Percentiles rank a stretch among this genome's conserved stretches.
phyloP scores from a whole-genome alignment of 371 early-diverging fungal species.

The Syncephalastrum sp. region DNA sequence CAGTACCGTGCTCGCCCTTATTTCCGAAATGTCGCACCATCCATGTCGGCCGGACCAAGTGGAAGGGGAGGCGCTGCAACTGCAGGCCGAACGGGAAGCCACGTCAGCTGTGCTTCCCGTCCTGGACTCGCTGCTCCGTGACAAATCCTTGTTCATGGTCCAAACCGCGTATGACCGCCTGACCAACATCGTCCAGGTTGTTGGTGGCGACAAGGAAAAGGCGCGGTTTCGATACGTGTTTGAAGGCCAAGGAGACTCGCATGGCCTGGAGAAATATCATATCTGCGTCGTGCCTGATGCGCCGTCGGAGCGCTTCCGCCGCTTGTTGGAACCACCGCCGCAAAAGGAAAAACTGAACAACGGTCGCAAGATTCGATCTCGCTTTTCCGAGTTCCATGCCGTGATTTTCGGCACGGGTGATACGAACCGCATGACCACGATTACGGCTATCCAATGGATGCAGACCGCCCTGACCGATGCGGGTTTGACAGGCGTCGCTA shows the following conservation, averaged over 20 bases:
- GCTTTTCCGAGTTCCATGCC: constrained; percentile 50
- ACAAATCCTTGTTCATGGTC: constrained; percentile 43
- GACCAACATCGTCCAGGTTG: constrained; percentile 37
- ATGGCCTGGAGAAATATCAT: constrained; percentile 10
- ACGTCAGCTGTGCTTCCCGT: constrained; percentile 35
- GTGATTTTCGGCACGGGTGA: constrained; percentile 61
- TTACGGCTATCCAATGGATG: constrained; percentile 62
- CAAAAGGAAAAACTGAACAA: constrained; percentile 30
- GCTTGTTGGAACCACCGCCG: constrained; percentile 30
- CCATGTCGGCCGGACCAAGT: constrained; percentile 36
- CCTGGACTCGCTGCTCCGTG: constrained; percentile 29
- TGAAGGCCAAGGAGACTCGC: constrained; percentile 11
- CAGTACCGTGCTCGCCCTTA: constrained; percentile 50
- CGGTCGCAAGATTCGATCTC: constrained; percentile 43
- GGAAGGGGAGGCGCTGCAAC: constrained; percentile 45
- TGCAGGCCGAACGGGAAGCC: constrained; percentile 51
- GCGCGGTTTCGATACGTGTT: constrained; percentile 44
- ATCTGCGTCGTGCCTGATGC: constrained; percentile 43
- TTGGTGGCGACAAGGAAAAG: constrained; percentile 52
- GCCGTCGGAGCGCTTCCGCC: constrained; percentile 40
- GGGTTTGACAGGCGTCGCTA: constrained; percentile 41
- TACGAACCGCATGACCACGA: constrained; percentile 47
- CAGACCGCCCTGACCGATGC: constrained; percentile 49
- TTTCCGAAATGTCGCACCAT: constrained; percentile 49
- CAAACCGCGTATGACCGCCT: constrained; percentile 50